Evolutionary conservation across 2,329 filamentous ascomycete genomes (phyloP), one percentile per base, ranked within the genome.

Genomic region (Ambrosiella beaveri): DNA sequence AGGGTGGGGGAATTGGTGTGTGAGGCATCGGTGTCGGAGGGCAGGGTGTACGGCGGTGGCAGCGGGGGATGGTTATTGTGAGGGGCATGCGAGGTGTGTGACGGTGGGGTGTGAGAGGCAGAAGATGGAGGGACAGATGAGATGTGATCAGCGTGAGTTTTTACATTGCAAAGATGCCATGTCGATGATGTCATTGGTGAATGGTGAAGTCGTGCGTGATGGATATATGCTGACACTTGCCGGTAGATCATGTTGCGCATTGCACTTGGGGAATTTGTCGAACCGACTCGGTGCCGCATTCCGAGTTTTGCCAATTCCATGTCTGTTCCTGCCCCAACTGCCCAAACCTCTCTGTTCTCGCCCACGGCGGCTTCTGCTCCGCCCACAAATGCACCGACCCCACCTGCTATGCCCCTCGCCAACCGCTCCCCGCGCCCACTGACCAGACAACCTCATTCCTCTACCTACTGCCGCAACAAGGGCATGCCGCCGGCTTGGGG

Each of bases 51-150:
- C 7, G 4, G 44, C 41, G 37, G n/a, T 19, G 15, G 47, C 13
- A n/a, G 36, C 12, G 39, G 40, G 13, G 2, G 59, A 54, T 17
- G n/a, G 50, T 11, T 37, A 38, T 15, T 27, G 51, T 40, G 35
- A 50, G 7, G 51, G 45, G n/a, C 61, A 60, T n/a, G 45, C 53
- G 13, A 54, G 54, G n/a, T 60, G 61, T 56, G 51, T 45, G 17
- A 59, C 56, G n/a, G 39, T 41, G 15, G 60, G 55, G 27, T 41
- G 37, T 39, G 45, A 37, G 7, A 61, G 56, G 36, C 37, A 19
- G 35, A 53, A 17, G 36, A 37, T 47, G 13, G 44, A 56, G 13
- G 38, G 35, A 38, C 38, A 47, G 19, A 36, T 40, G 2, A 53
- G 37, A 37, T 53, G 51, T 36, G 51, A 53, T 38, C 27, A 11